A percentile compares a stretch with the other conserved stretches of the same genome.
Conservation (phyloP, 805 yeast genomes). For the Saccharomyces paradoxus region DNA sequence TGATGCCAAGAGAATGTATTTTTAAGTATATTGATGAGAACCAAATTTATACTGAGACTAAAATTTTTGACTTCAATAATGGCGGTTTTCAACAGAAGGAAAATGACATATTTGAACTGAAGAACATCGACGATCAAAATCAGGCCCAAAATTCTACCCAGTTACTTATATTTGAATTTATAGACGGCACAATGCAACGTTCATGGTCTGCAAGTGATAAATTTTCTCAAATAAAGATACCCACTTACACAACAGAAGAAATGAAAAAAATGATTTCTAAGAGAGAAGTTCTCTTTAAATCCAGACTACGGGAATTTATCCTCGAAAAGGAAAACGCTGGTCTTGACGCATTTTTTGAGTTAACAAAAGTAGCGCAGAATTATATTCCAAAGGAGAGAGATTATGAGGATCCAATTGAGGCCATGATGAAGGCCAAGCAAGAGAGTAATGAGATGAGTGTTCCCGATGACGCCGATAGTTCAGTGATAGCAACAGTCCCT, state of each 20-base stretch:
- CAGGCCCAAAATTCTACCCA: slow-evolving; percentile 36
- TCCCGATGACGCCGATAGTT: slow-evolving; percentile 20
- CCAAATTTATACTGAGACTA: slow-evolving; percentile 39
- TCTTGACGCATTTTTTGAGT: slow-evolving; percentile 35
- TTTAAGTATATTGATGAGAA: slow-evolving; percentile 76
- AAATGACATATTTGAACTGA: slow-evolving; percentile 43
- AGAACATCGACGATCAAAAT: slow-evolving; percentile 30
- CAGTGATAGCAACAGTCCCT: slow-evolving; percentile 36
- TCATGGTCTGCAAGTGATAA: slow-evolving; percentile 39
- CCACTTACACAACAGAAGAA: slow-evolving; percentile 46
- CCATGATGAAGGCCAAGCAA: slow-evolving; percentile 37
- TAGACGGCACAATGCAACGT: slow-evolving; percentile 52
- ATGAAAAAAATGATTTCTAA: slow-evolving; percentile 53
- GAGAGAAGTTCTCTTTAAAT: slow-evolving; percentile 46
- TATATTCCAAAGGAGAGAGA: slow-evolving; percentile 43
- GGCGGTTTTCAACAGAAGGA: slow-evolving; percentile 52
- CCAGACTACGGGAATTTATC: slow-evolving; percentile 34
- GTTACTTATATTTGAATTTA: slow-evolving; percentile 64
- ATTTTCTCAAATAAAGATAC: slow-evolving; percentile 38
- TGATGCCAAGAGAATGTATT: slow-evolving; percentile 62
- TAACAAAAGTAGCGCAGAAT: slow-evolving; percentile 32
- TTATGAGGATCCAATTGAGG: slow-evolving; percentile 54
- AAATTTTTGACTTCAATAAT: slow-evolving; percentile 31
- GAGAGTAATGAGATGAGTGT: slow-evolving; percentile 13
- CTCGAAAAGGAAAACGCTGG: slow-evolving; percentile 19